Conservation (phyloP, 2,329 filamentous ascomycete species). For the Penicillium sp. region DNA sequence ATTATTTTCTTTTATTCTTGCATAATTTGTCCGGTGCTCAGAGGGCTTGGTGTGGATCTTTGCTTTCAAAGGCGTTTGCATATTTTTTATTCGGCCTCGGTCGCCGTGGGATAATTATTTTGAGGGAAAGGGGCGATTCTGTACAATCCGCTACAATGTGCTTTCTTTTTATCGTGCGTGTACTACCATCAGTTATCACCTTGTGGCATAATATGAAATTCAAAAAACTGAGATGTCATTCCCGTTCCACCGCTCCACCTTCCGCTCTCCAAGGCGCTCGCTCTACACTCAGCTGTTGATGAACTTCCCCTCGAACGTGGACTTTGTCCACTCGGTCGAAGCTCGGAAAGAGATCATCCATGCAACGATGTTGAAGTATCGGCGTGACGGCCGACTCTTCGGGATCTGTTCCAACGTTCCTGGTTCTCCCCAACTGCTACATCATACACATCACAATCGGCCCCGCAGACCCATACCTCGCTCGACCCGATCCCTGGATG, state of each 20-base stretch:
- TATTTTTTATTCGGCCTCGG: slow-evolving; percentile 15
- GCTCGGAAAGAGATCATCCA: not conserved
- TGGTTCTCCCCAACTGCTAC: not conserved
- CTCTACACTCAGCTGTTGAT: not conserved
- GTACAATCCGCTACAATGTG: slow-evolving; percentile 24
- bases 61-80: slow-evolving; percentile 29
- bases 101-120: slow-evolving; percentile 22
- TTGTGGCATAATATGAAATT: slow-evolving; percentile 20
- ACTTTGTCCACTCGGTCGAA: too few relatives aligned
- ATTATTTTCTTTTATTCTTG: slow-evolving; percentile 19
- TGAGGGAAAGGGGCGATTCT: slow-evolving; percentile 14
- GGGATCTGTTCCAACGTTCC: slow-evolving; percentile 11
- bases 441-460: slow-evolving; percentile 27
- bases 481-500: slow-evolving; percentile 12
- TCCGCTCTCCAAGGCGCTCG: not conserved
- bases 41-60: slow-evolving; percentile 25
- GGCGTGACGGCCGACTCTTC: not conserved
- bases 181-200: slow-evolving; percentile 20
- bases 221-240: slow-evolving; percentile 11
- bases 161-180: slow-evolving; percentile 22
- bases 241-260: not conserved
- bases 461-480: slow-evolving; percentile 1
- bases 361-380: not conserved
- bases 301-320: not conserved
- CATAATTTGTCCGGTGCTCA: slow-evolving; percentile 26